Percentiles rank a stretch among this genome's conserved stretches.
These are phyloP conservation scores for Colletotrichum sp. DNA, from an alignment of 2,329 filamentous ascomycete genomes.

Conservation along the genomic window DNA sequence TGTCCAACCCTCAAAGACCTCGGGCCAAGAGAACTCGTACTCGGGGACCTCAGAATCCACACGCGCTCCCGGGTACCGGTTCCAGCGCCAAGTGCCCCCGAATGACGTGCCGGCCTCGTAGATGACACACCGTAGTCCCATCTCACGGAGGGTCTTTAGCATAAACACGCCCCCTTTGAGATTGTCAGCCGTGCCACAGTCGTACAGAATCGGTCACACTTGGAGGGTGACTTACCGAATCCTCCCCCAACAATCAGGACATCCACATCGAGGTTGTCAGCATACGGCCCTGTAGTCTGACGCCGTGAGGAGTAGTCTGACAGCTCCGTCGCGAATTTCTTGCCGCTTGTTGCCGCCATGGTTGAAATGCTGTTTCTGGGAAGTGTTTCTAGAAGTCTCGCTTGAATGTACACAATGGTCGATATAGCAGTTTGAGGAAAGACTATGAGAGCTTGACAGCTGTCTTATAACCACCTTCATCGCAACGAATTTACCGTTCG, in stretches of 20 bases:
- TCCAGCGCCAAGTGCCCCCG: slow-evolving; percentile 63
- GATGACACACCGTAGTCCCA: slow-evolving; percentile 51
- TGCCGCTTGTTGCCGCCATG: slow-evolving; percentile 27
- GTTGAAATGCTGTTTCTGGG: not conserved
- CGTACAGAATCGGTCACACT: not conserved
- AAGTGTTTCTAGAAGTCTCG: not conserved
- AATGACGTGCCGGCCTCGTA: slow-evolving; percentile 57
- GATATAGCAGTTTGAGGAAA: accelerated
- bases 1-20: slow-evolving; percentile 60
- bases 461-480: not conserved
- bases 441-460: not conserved
- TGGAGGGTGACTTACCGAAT: slow-evolving; percentile 28
- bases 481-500: not conserved
- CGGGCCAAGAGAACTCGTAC: slow-evolving; percentile 59
- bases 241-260: slow-evolving; percentile 50
- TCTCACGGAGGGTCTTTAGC: slow-evolving; percentile 56
- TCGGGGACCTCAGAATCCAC: slow-evolving; percentile 60
- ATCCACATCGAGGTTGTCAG: slow-evolving; percentile 48
- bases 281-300: slow-evolving; percentile 42
- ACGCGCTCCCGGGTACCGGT: slow-evolving; percentile 58
- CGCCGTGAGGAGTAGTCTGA: slow-evolving; percentile 38
- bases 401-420: not conserved
- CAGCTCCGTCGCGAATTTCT: slow-evolving; percentile 47
- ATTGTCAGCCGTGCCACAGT: not conserved
- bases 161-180: slow-evolving; percentile 46